phyloP scores from a whole-genome alignment of 148 eudicot species.

The Polygonum maritimum region DNA sequence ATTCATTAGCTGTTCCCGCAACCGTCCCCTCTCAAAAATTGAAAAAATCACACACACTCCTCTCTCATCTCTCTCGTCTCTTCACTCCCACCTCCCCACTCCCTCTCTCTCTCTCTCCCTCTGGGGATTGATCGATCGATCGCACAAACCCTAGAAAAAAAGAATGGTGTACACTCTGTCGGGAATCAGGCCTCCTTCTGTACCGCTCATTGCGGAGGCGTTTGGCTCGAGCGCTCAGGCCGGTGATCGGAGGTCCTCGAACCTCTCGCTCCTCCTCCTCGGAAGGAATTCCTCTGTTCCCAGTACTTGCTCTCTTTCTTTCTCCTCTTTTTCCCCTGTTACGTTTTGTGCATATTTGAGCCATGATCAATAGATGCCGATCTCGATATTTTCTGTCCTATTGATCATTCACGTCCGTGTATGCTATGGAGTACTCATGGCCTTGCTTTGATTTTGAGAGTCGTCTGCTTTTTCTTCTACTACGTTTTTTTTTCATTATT shows the following conservation, averaged over 20 bases:
- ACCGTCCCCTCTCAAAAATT: not conserved
- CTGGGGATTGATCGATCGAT: not conserved
- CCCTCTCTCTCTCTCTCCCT: constrained; percentile 1
- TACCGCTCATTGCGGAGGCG: constrained; percentile 25
- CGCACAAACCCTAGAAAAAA: not conserved
- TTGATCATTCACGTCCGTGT: not conserved
- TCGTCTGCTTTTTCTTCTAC: not conserved
- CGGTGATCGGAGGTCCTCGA: constrained; percentile 22
- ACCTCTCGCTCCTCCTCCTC: constrained; percentile 24
- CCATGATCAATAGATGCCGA: not conserved
- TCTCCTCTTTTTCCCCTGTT: not conserved
- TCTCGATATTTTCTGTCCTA: not conserved
- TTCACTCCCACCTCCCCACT: constrained; percentile 1
- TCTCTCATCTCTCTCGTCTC: constrained; percentile 24
- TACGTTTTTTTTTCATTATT: too few species aligned
- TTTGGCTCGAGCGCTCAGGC: constrained; percentile 24
- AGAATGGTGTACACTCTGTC: constrained; percentile 60
- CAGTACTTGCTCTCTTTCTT: constrained; percentile 21
- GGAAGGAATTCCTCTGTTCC: constrained; percentile 27
- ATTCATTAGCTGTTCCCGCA: not conserved
- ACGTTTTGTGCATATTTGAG: not conserved
- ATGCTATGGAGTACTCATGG: not conserved
- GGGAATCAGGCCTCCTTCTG: constrained; percentile 50
- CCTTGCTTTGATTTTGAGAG: not conserved
- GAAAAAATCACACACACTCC: not conserved